Base-by-base conservation (phyloP, 495 filamentous ascomycete species). In the Penicillium cinerascens region DNA sequence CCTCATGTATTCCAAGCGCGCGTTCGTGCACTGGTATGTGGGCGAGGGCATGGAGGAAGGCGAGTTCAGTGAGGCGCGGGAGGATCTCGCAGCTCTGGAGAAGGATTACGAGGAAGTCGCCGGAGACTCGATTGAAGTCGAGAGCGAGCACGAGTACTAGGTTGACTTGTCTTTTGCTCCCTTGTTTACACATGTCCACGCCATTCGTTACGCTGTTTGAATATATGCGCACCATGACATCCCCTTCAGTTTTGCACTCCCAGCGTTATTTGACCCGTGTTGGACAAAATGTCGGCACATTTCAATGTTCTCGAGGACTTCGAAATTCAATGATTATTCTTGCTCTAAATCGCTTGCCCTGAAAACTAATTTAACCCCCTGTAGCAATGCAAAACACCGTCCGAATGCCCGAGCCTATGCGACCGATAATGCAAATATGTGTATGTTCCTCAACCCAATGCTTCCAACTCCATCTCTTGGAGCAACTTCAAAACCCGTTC, bases 1-100 rank as follows among this genome's bases (percentile, higher is more conserved):
- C 61, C 87, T 96, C 57, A 96, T 96, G 91, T 95, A 96, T 78
- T 88, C 82, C 75, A 95, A 95, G 82, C 88, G 90, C 61, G 90
- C 90, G 38, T 95, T 95, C 65, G 90, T 95, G 15, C 90, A 95
- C 72, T 95, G 90, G 90, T 95, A 95, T 64, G 90, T 95, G 41
- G 90, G 90, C 61, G 90, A 95, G 74, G 90, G 90, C 74, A 95
- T 95, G 90, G 90, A 95, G 78, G 90, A 95, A 69, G 90, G 90
- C 58, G 90, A 95, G 74, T 95, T 95, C 75, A 86, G 83, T 50
- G 90, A 95, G 77, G 90, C 90, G 42, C 83, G 90, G 47, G 90
- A 95, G 78, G 90, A 95, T 67, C 76, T 95, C 49, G 90, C 90
- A 48, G 90, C 90, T 45, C 79, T 95, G 27, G 87, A 89, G 81